Base-by-base conservation (phyloP, 257 asterid species). In the Fraxinus pennsylvanica region DNA sequence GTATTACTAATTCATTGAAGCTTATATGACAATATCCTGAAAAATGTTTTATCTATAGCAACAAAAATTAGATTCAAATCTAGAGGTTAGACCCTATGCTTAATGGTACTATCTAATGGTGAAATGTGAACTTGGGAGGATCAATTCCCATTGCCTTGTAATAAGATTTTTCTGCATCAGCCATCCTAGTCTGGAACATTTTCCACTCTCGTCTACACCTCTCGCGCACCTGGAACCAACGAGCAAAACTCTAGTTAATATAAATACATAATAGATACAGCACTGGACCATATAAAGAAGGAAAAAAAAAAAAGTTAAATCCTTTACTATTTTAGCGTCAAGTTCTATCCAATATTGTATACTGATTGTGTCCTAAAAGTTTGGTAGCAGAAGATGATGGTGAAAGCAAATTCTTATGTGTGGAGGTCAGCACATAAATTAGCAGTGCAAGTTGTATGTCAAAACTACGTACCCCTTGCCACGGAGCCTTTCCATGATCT, bases 171-270 rank as follows among this genome's bases (percentile, higher is more conserved):
- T 94, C 97, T 17, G 98, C 97, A 71, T 76, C 82, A 57, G 76
- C 77, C 83, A 94, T 33, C 83, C 98, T 84, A 13, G 17, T 32
- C 75, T 79, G 89, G 80, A 94, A 92, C 87, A 94, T 88, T 25
- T 73, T 79, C 98, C 98, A 92, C 83, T 94, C 97, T 19, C 59
- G 85, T 82, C 71, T 76, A 70, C 98, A 92, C 85, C 98, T 87
- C 74, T 79, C 85, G 33, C 96, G 83, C 84, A 93, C 97, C 96
- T 93, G 81, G 33, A 27, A 81, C 79, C 39, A 71, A 54, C 70
- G 6, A 47, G 65, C 45, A 79, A n/a, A 21, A 78, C 13, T 25
- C 27, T 12, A 54, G 13, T 70, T 9, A 14, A 73, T 29, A 67
- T 66, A 25, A 59, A 22, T 22, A 22, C 12, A 59, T 1, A n/a